phyloP scores from a whole-genome alignment of 2,329 filamentous ascomycete genomes.

The Aspergillus eucalypticola region DNA sequence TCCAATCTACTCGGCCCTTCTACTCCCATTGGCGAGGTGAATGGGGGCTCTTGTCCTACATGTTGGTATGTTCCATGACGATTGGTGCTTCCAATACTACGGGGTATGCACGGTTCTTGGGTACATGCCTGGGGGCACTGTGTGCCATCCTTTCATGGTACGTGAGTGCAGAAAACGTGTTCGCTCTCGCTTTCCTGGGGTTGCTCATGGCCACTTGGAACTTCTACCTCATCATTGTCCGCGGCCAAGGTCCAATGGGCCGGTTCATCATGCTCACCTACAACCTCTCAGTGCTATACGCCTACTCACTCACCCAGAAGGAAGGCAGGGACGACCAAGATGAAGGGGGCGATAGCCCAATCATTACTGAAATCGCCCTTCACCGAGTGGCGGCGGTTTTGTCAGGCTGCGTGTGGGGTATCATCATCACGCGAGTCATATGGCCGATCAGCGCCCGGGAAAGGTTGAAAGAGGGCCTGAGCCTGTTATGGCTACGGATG shows the following conservation, averaged over 20 bases:
- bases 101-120: slow-evolving; percentile 79
- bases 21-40: slow-evolving; percentile 91
- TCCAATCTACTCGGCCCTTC: slow-evolving; percentile 72
- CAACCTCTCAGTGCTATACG: slow-evolving; percentile 91
- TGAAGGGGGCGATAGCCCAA: slow-evolving; percentile 78
- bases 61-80: slow-evolving; percentile 98
- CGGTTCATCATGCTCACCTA: slow-evolving; percentile 94
- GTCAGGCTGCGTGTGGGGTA: slow-evolving; percentile 85
- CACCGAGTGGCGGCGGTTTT: slow-evolving; percentile 87
- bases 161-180: slow-evolving; percentile 70
- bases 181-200: slow-evolving; percentile 75
- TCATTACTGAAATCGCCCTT: slow-evolving; percentile 82
- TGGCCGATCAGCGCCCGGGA: slow-evolving; percentile 90
- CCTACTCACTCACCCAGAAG: slow-evolving; percentile 80
- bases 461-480: slow-evolving; percentile 86
- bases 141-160: slow-evolving; percentile 79
- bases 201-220: slow-evolving; percentile 79
- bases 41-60: slow-evolving; percentile 95
- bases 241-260: slow-evolving; percentile 83
- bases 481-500: slow-evolving; percentile 91
- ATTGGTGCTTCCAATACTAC: slow-evolving; percentile 95
- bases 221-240: slow-evolving; percentile 85
- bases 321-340: slow-evolving; percentile 81
- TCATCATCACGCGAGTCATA: slow-evolving; percentile 83
- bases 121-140: slow-evolving; percentile 77